Percentiles rank a stretch among this genome's conserved stretches.
Evolutionary conservation across 2,329 filamentous ascomycete genomes (phyloP).

Genomic region (Epichloe amarillans): DNA sequence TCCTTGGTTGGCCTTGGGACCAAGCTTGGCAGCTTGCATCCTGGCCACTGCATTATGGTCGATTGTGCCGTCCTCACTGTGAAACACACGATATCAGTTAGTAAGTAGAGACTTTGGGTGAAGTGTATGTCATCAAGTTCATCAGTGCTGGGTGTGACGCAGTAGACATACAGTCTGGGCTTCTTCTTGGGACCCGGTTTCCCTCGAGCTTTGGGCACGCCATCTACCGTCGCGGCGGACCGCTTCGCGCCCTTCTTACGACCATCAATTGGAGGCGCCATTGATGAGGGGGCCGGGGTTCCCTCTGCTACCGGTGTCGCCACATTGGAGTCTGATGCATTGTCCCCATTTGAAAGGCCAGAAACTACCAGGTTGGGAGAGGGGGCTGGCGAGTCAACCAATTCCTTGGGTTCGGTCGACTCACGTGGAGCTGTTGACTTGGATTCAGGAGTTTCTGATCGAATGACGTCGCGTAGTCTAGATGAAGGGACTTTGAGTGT

Average conservation of each 20-base stretch:
- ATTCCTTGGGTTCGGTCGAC: conserved; percentile 20
- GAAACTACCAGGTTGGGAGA: conserved; percentile 26
- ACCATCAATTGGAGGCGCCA: conserved; percentile 47
- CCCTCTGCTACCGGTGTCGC: conserved; percentile 43
- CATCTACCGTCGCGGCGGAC: conserved; percentile 49
- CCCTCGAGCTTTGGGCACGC: conserved; percentile 55
- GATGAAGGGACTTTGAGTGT: conserved; percentile 39
- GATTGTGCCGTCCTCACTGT: conserved; percentile 49
- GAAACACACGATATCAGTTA: background rate
- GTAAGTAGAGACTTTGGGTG: conserved; percentile 15
- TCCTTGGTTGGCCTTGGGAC: conserved; percentile 91
- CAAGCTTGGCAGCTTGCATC: conserved; percentile 55
- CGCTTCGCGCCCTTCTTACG: conserved; percentile 63
- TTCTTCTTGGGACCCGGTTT: conserved; percentile 98
- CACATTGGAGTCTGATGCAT: conserved; percentile 45
- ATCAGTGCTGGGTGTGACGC: background rate
- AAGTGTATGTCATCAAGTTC: background rate
- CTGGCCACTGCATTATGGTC: conserved; percentile 40
- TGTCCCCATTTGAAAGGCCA: conserved; percentile 36
- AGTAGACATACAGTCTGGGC: conserved; percentile 67
- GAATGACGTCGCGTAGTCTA: conserved; percentile 36
- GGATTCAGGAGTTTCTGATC: conserved; percentile 28
- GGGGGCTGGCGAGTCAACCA: conserved; percentile 32
- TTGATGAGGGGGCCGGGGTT: conserved; percentile 40
- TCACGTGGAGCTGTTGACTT: conserved; percentile 26